phyloP scores from a whole-genome alignment of 805 yeast genomes.

The Saturnispora saitoi region DNA sequence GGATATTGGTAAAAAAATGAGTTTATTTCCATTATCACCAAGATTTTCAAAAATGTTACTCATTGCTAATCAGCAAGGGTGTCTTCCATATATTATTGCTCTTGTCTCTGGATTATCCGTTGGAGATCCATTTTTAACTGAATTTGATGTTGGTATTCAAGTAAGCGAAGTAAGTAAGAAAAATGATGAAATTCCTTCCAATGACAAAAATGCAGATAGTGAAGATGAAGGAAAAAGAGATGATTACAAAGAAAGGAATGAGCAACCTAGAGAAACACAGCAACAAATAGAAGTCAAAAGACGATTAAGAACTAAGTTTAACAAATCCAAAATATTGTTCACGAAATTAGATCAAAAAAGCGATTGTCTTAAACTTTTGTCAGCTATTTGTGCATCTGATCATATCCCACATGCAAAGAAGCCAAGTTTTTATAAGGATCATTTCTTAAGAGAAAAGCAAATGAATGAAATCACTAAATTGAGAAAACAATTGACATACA shows the following conservation, averaged over 20 bases:
- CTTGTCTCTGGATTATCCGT: slow-evolving; percentile 88
- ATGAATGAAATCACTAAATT: slow-evolving; percentile 82
- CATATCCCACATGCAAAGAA: slow-evolving; percentile 50
- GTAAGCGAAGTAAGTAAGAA: slow-evolving; percentile 17
- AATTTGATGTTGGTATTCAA: slow-evolving; percentile 59
- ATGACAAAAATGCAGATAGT: slow-evolving; percentile 25
- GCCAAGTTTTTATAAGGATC: slow-evolving; percentile 41
- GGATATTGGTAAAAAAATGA: slow-evolving; percentile 75
- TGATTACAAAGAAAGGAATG: slow-evolving; percentile 26
- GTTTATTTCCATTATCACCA: slow-evolving; percentile 88
- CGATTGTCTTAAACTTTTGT: slow-evolving; percentile 66
- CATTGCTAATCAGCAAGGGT: slow-evolving; percentile 77
- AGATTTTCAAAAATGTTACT: slow-evolving; percentile 85
- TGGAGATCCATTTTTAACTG: slow-evolving; percentile 81
- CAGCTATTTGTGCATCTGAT: slow-evolving; percentile 83
- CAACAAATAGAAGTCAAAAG: slow-evolving; percentile 33
- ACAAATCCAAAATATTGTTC: slow-evolving; percentile 52
- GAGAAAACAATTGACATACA: slow-evolving; percentile 67
- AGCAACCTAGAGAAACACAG: slow-evolving; percentile 28
- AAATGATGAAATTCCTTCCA: slow-evolving; percentile 18
- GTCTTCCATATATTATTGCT: slow-evolving; percentile 84
- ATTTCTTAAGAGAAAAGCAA: slow-evolving; percentile 67
- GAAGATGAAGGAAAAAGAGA: slow-evolving; percentile 23
- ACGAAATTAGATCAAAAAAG: slow-evolving; percentile 60
- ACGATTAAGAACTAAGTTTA: slow-evolving; percentile 41